Base-by-base conservation (phyloP, 2,329 filamentous ascomycete species). In the Erysiphe pulchra region DNA sequence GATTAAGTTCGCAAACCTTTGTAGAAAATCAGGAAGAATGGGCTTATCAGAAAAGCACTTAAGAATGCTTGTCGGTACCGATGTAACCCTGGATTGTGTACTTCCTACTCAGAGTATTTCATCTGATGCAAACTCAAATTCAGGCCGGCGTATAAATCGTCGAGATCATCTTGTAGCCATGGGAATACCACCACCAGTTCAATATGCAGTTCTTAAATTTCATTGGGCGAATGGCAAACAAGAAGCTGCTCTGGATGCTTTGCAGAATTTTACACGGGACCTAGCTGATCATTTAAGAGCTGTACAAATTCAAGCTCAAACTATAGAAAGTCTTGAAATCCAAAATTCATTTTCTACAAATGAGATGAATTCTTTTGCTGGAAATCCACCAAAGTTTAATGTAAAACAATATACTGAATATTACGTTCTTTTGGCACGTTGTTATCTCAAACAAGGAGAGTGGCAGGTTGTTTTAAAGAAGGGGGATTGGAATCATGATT, bases 1-100 rank as follows among this genome's bases (percentile, higher is more conserved):
- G 77, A 95, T 98, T 66, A 99, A 98, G 60, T 98, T 94, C 59
- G 83, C 90, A 55, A 98, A 95, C 55, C 73, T 98, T 6, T 99
- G 92, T 62, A 81, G 92, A 55, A 99, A 98, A 62, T 93, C 87
- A 40, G 81, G 84, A 47, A 80, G 90, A 30, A 86, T 87, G 69
- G 87, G 90, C 10, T 71, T 99, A 43, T 90, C 90, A 0, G 90
- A 98, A 63, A 92, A 93, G 63, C 92, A 86, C 11, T 66, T 99
- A 45, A 86, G 90, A 59, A 83, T 84, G 49, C 68, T 98, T n/a
- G 79, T 94, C 47, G 80, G 78, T 28, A 75, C 69, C 42, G 75
- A 84, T 13, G 68, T 71, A 17, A 67, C 70, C 32, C 65, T 80
- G 17, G 71, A 79, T 49, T 61, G 62, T 2, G 64, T 74, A 47